Base-by-base conservation (phyloP, 441 rosid genomes). In the Cnidoscolus chayamansa region DNA sequence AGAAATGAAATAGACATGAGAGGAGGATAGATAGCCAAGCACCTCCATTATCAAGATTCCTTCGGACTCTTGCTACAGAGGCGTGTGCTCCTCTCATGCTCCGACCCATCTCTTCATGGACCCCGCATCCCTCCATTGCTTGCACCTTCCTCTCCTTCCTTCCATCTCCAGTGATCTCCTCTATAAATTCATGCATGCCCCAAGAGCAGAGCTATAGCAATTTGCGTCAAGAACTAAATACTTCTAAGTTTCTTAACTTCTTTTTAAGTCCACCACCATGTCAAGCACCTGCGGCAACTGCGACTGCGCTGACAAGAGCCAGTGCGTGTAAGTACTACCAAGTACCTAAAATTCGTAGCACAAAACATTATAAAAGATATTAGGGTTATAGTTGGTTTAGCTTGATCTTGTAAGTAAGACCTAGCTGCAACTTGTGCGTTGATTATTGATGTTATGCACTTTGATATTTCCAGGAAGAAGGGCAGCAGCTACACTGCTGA, bases 241-340 rank as follows among this genome's bases (percentile, higher is more conserved):
- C 43, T 43, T 10, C 60, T 1, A 17, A 10, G 40, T 16, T 54
- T 68, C 56, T 40, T 40, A 20, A 54, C 30, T 60, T 68, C 12
- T 19, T n/a, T 3, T 31, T 20, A 2, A 59, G 30, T 6, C 25
- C 16, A 47, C 16, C 49, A 84, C 72, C 84, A 93, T 93, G 98
- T 88, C 98, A 35, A 57, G 15, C 87, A 72, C 37, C 71, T 93
- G 98, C 66, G 91, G 83, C 66, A 86, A 63, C 92, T 89, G 95
- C 63, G 84, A 85, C 89, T 90, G 97, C 78, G 48, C 87, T 77
- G 93, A 91, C 88, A 80, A 74, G 80, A 83, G 79, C 89, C 84
- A 88, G 86, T 93, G 92, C 68, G 84, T 57, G 97, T 89, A 81
- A 86, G 91, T 86, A 0, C 6, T 6, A 40, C 6, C 45, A 40